phyloP scores from a whole-genome alignment of 1,284 basidiomycete species.

The Agaricales sp. region DNA sequence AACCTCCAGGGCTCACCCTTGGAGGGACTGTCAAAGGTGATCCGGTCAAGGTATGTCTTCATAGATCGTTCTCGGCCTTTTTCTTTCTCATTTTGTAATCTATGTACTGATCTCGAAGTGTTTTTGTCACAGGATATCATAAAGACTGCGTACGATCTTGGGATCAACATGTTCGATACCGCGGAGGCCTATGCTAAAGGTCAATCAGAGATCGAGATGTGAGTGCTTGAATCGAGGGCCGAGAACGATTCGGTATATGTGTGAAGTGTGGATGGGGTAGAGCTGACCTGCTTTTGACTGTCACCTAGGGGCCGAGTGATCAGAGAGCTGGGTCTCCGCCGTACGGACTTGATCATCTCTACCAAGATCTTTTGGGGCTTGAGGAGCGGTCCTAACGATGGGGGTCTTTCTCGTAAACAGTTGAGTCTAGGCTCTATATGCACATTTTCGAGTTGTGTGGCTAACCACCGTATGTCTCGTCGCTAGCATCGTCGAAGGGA shows the following conservation, averaged over 20 bases:
- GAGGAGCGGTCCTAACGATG: slow-evolving; percentile 44
- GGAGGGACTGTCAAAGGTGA: slow-evolving; percentile 42
- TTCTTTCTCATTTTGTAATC: neutral
- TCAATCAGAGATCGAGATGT: neutral
- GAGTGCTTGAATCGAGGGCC: neutral
- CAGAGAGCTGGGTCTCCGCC: slow-evolving; percentile 54
- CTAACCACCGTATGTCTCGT: too few relatives aligned
- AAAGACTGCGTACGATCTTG: slow-evolving; percentile 36
- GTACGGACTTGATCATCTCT: slow-evolving; percentile 60
- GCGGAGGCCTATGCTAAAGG: slow-evolving; percentile 41
- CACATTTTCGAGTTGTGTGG: slow-evolving; percentile 6
- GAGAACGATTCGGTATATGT: neutral
- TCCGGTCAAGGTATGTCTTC: slow-evolving; percentile 32
- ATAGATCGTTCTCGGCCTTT: neutral
- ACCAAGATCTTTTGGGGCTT: slow-evolving; percentile 49
- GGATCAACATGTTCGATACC: slow-evolving; percentile 51
- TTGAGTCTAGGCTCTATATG: slow-evolving; percentile 12
- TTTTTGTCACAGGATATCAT: slow-evolving; percentile 25
- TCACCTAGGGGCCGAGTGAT: slow-evolving; percentile 55
- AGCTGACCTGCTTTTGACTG: slow-evolving; percentile 4
- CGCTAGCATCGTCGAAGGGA: slow-evolving; percentile 47
- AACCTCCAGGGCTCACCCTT: slow-evolving; percentile 36
- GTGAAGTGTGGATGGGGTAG: too few relatives aligned
- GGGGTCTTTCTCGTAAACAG: slow-evolving; percentile 60
- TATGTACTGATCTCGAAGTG: neutral